Conservation (phyloP, 2,329 filamentous ascomycete species). For the Penicillium palitans region DNA sequence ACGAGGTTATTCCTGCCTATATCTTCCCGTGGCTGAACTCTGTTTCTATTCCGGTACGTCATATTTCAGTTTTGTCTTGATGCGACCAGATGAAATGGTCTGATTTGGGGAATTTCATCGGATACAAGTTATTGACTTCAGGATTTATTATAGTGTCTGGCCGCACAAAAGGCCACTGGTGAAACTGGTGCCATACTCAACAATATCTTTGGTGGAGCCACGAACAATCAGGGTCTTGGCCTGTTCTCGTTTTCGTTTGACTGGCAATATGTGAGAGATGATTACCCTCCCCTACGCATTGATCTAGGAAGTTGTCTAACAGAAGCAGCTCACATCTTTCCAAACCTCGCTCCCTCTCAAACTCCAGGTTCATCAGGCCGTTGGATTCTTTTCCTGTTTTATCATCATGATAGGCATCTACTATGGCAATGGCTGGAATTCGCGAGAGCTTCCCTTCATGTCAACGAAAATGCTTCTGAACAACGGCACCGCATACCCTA, state of each 20-base stretch:
- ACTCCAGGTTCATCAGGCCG: conserved; percentile 50
- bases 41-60: conserved; percentile 49
- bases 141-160: conserved; percentile 44
- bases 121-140: not conserved
- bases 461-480: conserved; percentile 49
- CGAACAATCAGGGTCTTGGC: conserved; percentile 56
- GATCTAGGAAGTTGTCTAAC: not conserved
- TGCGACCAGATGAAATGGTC: not conserved
- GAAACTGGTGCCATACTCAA: conserved; percentile 48
- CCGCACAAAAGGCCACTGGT: conserved; percentile 54
- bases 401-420: conserved; percentile 55
- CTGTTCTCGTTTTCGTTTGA: conserved; percentile 54
- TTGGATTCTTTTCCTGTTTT: conserved; percentile 53
- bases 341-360: conserved; percentile 55
- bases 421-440: conserved; percentile 52
- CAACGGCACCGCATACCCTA: conserved; percentile 47
- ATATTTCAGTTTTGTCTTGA: not conserved
- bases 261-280: conserved; percentile 49
- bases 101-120: too few relatives aligned
- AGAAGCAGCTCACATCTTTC: conserved; percentile 53
- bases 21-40: conserved; percentile 59
- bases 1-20: conserved; percentile 57
- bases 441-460: conserved; percentile 56
- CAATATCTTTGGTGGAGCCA: conserved; percentile 53
- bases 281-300: conserved; percentile 4